Percentiles rank a stretch among this genome's conserved stretches.
Evolutionary conservation across 169 alveolate species (phyloP).

Genomic region (Pseudocohnilembus persalinus): DNA sequence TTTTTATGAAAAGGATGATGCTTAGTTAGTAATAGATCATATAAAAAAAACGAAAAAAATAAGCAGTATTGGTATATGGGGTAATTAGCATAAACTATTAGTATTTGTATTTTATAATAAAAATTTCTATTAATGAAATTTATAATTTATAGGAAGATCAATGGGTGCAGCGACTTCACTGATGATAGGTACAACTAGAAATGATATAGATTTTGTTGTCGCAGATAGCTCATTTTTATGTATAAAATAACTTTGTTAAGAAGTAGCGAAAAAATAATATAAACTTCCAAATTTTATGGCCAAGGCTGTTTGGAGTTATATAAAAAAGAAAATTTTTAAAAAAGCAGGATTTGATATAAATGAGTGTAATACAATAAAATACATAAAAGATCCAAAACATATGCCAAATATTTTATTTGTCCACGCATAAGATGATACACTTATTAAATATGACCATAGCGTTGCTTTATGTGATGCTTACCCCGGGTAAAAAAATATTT

Average conservation of each 20-base stretch:
- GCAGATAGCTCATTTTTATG: constrained; percentile 61
- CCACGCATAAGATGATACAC: constrained; percentile 24
- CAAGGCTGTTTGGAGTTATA: constrained; percentile 29
- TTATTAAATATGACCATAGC: constrained; percentile 19
- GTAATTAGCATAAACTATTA: background rate
- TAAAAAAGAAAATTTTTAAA: constrained; percentile 21
- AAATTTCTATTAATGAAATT: too few species aligned
- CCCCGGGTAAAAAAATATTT: constrained; percentile 25
- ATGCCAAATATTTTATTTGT: constrained; percentile 17
- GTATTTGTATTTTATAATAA: background rate
- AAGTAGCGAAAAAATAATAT: constrained; percentile 19
- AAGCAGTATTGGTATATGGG: constrained; percentile 64
- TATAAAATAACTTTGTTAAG: constrained; percentile 45
- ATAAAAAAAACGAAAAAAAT: constrained; percentile 48
- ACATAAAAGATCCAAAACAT: constrained; percentile 16
- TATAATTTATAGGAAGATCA: constrained; percentile 41
- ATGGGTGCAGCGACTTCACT: constrained; percentile 74
- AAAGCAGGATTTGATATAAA: constrained; percentile 37
- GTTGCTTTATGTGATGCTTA: constrained; percentile 11
- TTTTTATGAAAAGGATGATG: constrained; percentile 60
- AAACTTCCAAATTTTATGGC: constrained; percentile 31
- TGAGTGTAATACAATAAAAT: constrained; percentile 23
- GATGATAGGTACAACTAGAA: constrained; percentile 34
- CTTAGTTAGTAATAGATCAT: constrained; percentile 45
- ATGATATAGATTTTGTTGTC: constrained; percentile 48